Conservation (phyloP, 1,284 basidiomycete species). For the Rhodofomes roseus region DNA sequence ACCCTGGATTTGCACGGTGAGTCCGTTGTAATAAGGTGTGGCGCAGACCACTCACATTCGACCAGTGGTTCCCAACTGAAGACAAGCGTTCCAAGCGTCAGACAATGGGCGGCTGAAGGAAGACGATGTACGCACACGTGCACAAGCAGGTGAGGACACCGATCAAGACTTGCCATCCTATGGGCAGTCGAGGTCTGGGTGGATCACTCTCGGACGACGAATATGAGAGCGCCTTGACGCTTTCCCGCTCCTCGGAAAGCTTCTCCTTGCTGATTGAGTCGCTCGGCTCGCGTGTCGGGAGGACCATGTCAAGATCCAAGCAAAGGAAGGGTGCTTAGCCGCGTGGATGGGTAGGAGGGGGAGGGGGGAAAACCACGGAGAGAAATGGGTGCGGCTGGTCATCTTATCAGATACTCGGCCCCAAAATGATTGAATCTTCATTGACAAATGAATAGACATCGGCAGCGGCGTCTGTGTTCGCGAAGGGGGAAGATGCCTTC, state of each 20-base stretch:
- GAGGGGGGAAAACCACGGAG: constrained; percentile 10
- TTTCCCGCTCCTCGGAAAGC: constrained; percentile 6
- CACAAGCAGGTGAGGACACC: constrained; percentile 30
- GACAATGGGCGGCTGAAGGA: background rate
- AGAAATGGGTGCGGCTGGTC: constrained; percentile 4
- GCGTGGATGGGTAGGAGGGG: constrained; percentile 2
- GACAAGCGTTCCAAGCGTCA: background rate
- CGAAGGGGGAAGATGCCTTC: background rate
- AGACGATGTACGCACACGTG: constrained; percentile 22
- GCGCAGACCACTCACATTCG: constrained; percentile 30
- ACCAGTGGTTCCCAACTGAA: constrained; percentile 45
- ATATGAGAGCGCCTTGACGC: constrained; percentile 12
- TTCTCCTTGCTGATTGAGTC: constrained; percentile 18
- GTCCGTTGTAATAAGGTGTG: background rate
- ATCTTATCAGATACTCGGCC: constrained; percentile 30
- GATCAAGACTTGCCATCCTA: constrained; percentile 26
- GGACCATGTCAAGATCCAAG: background rate
- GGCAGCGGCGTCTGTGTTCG: background rate
- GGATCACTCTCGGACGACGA: background rate
- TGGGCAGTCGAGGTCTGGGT: constrained; percentile 21
- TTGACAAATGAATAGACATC: background rate
- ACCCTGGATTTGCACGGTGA: constrained; percentile 20
- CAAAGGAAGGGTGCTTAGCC: background rate
- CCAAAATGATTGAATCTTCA: constrained; percentile 5
- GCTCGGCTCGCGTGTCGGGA: background rate